Evolutionary conservation across 441 rosid genomes (phyloP), one percentile per base, ranked within the genome.

Genomic region (Adansonia grandidieri): DNA sequence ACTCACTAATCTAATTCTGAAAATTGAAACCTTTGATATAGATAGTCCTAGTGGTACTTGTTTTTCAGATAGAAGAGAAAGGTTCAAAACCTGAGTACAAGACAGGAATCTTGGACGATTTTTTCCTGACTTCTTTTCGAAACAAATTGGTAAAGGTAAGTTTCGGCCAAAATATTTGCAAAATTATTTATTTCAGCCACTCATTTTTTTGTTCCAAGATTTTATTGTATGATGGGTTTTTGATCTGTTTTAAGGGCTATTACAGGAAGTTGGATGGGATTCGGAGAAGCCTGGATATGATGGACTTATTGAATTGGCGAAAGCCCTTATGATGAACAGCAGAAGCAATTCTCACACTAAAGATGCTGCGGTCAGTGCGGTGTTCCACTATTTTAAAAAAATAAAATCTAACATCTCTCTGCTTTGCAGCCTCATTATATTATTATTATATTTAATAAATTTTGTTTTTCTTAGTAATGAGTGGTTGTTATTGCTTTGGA

Each of bases 241-340:
- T 74, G 42, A 28, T 28, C 32, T 28, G 32, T 82, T 72, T 76
- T 71, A 83, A 86, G 90, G 72, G 77, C 63, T 80, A 63, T 84
- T 50, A 83, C 87, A 95, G 98, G 98, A 92, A 85, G 91, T 92
- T 45, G 97, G 98, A 82, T 88, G 90, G 97, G 97, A 95, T 86
- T 95, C 97, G 3, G 88, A 89, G 79, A 92, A 87, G 87, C 90
- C 90, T 17, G 97, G 94, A 37, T 95, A 93, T 60, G 92, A 87
- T 47, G 98, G 97, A 4, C 82, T 93, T 80, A 93, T 93, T 10
- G 93, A 93, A 79, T 82, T 93, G 54, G 97, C 90, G 0, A 90
- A 87, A 81, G 85, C 88, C 61, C 90, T 95, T 58, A 77, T 90
- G 93, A 79, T 84, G 85, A 86, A 86, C 76, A 80, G 90, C 83